phyloP scores from a whole-genome alignment of 139 green algal genomes.

The Mychonastes homosphaera region DNA sequence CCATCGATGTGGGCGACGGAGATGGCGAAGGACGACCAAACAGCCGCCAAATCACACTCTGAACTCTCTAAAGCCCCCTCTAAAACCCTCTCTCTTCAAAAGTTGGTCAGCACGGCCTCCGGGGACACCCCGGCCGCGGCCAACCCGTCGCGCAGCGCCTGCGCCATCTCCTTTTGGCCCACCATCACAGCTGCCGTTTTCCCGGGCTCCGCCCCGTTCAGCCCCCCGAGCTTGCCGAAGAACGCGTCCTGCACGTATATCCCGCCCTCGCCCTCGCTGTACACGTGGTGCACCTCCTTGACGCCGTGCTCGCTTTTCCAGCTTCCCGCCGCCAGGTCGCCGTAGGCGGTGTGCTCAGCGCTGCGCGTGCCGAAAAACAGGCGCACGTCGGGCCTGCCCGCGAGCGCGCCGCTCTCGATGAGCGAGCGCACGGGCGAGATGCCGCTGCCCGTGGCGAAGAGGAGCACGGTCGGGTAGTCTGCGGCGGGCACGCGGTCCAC shows the following conservation, averaged over 20 bases:
- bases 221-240: conserved; percentile 17
- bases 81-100: too few species aligned
- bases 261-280: neutral
- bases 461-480: conserved; percentile 43
- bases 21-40: too few species aligned
- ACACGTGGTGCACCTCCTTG: too few species aligned
- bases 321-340: too few species aligned
- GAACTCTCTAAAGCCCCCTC: too few species aligned
- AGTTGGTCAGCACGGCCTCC: conserved; percentile 58
- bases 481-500: conserved; percentile 59
- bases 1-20: too few species aligned
- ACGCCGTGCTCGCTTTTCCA: too few species aligned
- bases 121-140: conserved; percentile 37
- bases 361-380: conserved; percentile 70
- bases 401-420: conserved; percentile 55
- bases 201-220: conserved; percentile 1
- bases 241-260: conserved; percentile 53
- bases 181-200: conserved; percentile 49
- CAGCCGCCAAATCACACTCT: too few species aligned
- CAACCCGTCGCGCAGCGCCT: conserved; percentile 50
- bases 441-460: conserved; percentile 69
- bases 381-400: conserved; percentile 36
- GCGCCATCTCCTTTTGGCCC: conserved; percentile 81
- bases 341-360: conserved; percentile 17
- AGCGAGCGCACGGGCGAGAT: conserved; percentile 67